A percentile compares a stretch with the other conserved stretches of the same genome.
phyloP scores from a whole-genome alignment of 148 eudicot genomes.

The Pouteria glomerata region DNA sequence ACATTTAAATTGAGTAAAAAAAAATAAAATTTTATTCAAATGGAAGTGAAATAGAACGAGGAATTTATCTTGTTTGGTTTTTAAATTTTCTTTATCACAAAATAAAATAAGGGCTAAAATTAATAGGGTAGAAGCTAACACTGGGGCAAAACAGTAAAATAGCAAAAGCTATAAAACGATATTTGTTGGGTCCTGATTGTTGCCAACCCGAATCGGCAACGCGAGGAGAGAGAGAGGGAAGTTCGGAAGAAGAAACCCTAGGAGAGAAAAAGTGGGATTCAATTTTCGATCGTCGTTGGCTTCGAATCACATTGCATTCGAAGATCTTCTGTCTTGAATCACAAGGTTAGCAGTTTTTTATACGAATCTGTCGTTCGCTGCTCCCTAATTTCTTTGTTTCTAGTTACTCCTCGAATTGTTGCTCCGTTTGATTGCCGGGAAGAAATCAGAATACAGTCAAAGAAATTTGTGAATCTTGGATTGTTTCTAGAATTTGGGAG shows the following conservation, averaged over 20 bases:
- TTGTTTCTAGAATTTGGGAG: not conserved
- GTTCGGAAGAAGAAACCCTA: not conserved
- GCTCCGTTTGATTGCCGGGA: not conserved
- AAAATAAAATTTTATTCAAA: too few relatives aligned
- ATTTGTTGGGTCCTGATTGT: too few relatives aligned
- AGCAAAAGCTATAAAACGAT: too few relatives aligned
- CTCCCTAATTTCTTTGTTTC: not conserved
- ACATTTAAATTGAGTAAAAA: too few relatives aligned
- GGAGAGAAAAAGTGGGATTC: not conserved
- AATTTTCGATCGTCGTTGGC: not conserved
- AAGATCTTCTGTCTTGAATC: slow-evolving; percentile 6
- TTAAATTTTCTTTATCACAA: too few relatives aligned
- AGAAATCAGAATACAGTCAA: not conserved
- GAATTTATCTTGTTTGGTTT: too few relatives aligned
- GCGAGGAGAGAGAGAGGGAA: not conserved
- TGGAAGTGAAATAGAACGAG: too few relatives aligned
- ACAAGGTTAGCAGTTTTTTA: slow-evolving; percentile 4
- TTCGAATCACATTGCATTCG: slow-evolving; percentile 6
- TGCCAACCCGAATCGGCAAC: not conserved
- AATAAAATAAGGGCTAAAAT: too few relatives aligned
- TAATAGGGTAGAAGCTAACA: too few relatives aligned
- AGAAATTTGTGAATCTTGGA: not conserved
- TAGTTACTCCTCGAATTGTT: not conserved
- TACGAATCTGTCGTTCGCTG: not conserved
- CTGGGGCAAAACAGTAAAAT: too few relatives aligned